These are phyloP conservation scores for Kitagawia praeruptora DNA, from an alignment of 129 eudicot species.

Conservation along the genomic window DNA sequence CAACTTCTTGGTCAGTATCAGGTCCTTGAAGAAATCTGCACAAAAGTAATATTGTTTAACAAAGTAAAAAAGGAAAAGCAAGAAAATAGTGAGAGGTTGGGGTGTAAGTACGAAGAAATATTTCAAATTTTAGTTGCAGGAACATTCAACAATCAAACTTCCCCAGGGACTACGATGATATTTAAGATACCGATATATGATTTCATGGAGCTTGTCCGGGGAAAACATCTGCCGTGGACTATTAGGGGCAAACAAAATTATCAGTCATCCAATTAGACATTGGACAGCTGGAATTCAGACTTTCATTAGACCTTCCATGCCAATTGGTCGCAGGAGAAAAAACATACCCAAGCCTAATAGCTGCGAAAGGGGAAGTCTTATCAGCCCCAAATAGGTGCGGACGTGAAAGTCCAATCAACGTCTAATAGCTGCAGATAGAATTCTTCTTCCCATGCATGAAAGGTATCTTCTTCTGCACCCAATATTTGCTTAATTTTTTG, in stretches of 20 bases:
- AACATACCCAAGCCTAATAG: neutral
- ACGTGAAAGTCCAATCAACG: neutral
- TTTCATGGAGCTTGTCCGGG: neutral
- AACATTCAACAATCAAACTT: neutral
- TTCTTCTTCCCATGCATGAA: neutral
- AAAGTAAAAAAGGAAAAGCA: neutral
- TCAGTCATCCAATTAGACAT: neutral
- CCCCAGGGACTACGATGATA: neutral
- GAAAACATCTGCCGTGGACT: neutral
- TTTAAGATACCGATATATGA: neutral
- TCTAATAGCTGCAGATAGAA: neutral
- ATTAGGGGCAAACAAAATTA: neutral
- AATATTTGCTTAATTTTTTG: neutral
- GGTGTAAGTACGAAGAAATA: neutral
- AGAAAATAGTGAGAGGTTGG: neutral
- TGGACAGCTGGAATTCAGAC: neutral
- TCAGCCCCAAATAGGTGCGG: neutral
- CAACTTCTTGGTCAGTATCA: constrained; percentile 89
- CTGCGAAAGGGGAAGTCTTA: neutral
- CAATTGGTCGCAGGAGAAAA: neutral
- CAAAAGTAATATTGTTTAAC: neutral
- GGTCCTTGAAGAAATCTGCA: constrained; percentile 98
- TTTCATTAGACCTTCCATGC: neutral
- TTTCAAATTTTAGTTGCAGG: neutral
- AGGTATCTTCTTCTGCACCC: neutral